Percentiles rank a stretch among this genome's conserved stretches.
phyloP scores from a whole-genome alignment of 768 basidiomycete genomes.

The Rhodocollybia butyracea region DNA sequence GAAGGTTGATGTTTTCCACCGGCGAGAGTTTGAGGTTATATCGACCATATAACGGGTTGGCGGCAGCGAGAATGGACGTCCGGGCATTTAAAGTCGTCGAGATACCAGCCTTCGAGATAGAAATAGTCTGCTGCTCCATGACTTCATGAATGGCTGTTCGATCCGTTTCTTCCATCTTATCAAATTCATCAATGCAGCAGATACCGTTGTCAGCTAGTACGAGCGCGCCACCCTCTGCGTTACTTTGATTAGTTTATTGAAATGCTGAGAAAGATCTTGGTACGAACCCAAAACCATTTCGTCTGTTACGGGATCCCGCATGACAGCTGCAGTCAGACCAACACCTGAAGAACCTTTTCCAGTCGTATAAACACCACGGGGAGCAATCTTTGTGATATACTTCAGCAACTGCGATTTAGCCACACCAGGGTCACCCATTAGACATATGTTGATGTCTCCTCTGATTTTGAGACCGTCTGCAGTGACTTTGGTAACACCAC shows the following conservation, averaged over 20 bases:
- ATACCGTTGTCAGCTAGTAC: slow-evolving; percentile 99
- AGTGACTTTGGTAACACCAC: slow-evolving; percentile 92
- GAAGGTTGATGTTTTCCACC: slow-evolving; percentile 98
- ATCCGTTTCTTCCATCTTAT: slow-evolving; percentile 99
- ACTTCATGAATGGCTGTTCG: slow-evolving; percentile 99
- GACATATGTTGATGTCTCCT: slow-evolving; percentile 94
- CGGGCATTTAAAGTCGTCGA: slow-evolving; percentile 97
- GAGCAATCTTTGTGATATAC: slow-evolving; percentile 98
- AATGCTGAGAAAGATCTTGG: not conserved
- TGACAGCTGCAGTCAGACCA: slow-evolving; percentile 97
- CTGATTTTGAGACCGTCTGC: slow-evolving; percentile 99
- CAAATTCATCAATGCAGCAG: slow-evolving; percentile 99
- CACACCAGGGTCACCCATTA: slow-evolving; percentile 99
- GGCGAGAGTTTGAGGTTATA: slow-evolving; percentile 98
- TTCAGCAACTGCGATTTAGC: slow-evolving; percentile 97
- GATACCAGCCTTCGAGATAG: slow-evolving; percentile 98
- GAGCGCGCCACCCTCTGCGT: slow-evolving; percentile 95
- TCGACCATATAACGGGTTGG: slow-evolving; percentile 95
- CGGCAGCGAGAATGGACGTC: slow-evolving; percentile 95
- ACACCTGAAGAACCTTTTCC: slow-evolving; percentile 98
- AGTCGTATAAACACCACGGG: slow-evolving; percentile 96
- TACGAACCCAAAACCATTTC: slow-evolving; percentile 95
- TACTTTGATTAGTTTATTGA: not conserved
- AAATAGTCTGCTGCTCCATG: slow-evolving; percentile 99
- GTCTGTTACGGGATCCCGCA: slow-evolving; percentile 98